Base-by-base conservation (phyloP, 495 filamentous ascomycete species). In the Daldinia decipiens region DNA sequence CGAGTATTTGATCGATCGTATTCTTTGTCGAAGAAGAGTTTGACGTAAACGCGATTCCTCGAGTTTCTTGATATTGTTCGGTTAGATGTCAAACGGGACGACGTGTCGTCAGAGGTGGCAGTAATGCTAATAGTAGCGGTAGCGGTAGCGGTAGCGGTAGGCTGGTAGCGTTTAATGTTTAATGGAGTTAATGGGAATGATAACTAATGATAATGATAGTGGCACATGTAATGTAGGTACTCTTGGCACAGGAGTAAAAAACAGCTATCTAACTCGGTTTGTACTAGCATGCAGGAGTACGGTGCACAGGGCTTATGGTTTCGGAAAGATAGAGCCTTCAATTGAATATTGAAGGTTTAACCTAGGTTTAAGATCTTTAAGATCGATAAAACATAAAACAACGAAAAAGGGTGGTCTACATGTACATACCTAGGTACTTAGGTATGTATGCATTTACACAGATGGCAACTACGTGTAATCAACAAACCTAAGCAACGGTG, bases 51-150 rank as follows among this genome's bases (percentile, higher is more conserved):
- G 45, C 62, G 61, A 19, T 52, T 24, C 24, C 24, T 65, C 19
- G 31, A 65, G 32, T 65, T 39, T 56, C 31, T 24, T 19, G 56
- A 65, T 64, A 56, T 56, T 64, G 3, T 27, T 29, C 47, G 27
- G 8, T 47, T 21, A 24, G 50, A 27, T 27, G 27, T 34, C 60
- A 72, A 68, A 63, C 55, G 54, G 61, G 65, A 68, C 70, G 65
- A 68, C 70, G 70, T 72, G 70, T 72, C 60, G 70, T 72, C 70
- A 65, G 65, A 64, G 62, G 65, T 68, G 64, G 60, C 54, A 60
- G 57, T 62, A 43, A 39, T 53, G 17, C 53, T 60, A 67, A 47
- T 53, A 34, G 53, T 58, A 63, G 56, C 51, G 9, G 38, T 31
- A 51, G 61, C 40, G 54, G 64, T 40, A 67, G 61, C 40, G 61